These are phyloP conservation scores for Annulohypoxylon stygium DNA, from an alignment of 495 filamentous ascomycete genomes.

Conservation along the genomic window DNA sequence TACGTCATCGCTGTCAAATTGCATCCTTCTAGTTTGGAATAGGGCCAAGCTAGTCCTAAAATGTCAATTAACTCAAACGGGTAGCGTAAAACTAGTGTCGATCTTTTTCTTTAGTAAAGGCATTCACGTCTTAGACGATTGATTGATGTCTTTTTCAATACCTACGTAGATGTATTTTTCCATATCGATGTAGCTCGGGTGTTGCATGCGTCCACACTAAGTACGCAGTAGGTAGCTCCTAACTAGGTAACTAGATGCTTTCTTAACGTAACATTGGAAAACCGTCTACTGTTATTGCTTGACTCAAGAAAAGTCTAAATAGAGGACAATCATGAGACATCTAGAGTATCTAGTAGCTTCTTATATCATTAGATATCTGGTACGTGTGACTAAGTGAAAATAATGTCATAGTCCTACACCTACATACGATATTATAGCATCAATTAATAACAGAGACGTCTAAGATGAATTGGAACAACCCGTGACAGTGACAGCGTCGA, in stretches of 20 bases:
- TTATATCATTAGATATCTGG: not conserved
- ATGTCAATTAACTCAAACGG: conserved; percentile 6
- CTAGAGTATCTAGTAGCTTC: not conserved
- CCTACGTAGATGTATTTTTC: not conserved
- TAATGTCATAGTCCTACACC: not conserved
- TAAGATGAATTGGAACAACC: no score
- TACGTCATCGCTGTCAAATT: conserved; percentile 44
- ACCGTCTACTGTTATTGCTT: conserved; percentile 10
- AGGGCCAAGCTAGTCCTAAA: conserved; percentile 23
- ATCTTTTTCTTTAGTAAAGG: conserved; percentile 24
- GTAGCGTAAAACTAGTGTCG: conserved; percentile 27
- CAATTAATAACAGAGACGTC: not conserved
- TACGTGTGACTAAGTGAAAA: not conserved
- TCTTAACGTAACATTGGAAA: not conserved
- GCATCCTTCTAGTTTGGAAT: conserved; percentile 23
- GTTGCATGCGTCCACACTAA: conserved; percentile 32
- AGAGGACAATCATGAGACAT: conserved; percentile 3
- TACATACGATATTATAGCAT: not conserved
- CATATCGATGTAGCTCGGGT: conserved; percentile 11
- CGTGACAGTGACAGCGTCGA: not conserved
- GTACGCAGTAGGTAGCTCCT: not conserved
- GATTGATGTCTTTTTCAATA: conserved; percentile 19
- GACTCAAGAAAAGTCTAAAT: conserved; percentile 30
- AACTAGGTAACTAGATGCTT: conserved; percentile 6
- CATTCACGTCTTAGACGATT: conserved; percentile 1